phyloP scores from a whole-genome alignment of 257 asterid species.

The Handroanthus guayacan region DNA sequence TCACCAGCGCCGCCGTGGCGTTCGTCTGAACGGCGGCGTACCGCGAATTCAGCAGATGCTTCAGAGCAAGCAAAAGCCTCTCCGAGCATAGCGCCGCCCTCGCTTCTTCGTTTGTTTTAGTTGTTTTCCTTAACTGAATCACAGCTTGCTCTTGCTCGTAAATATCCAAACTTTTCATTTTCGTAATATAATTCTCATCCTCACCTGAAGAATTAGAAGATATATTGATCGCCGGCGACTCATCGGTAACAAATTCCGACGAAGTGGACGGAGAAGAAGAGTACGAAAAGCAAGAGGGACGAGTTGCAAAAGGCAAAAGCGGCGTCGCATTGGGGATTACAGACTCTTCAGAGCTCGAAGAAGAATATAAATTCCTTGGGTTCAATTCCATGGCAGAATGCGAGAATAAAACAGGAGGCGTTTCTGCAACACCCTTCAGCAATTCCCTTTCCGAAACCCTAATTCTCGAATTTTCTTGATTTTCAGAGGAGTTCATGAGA shows the following conservation, averaged over 20 bases:
- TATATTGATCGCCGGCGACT: slow-evolving; percentile 31
- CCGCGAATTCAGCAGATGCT: slow-evolving; percentile 61
- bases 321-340: slow-evolving; percentile 79
- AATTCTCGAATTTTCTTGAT: slow-evolving; percentile 29
- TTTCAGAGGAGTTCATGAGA: slow-evolving; percentile 32
- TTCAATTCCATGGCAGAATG: slow-evolving; percentile 65
- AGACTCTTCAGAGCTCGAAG: slow-evolving; percentile 89
- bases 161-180: slow-evolving; percentile 60
- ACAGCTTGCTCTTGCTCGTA: slow-evolving; percentile 85
- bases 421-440: slow-evolving; percentile 52
- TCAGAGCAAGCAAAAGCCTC: slow-evolving; percentile 66
- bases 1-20: slow-evolving; percentile 85
- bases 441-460: slow-evolving; percentile 61
- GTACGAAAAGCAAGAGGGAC: slow-evolving; percentile 74
- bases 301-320: slow-evolving; percentile 67
- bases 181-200: slow-evolving; percentile 50
- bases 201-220: slow-evolving; percentile 43
- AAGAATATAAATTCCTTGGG: slow-evolving; percentile 47
- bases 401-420: slow-evolving; percentile 52
- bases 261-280: slow-evolving; percentile 79
- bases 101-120: slow-evolving; percentile 64
- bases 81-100: slow-evolving; percentile 69
- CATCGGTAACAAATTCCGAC: slow-evolving; percentile 62
- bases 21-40: slow-evolving; percentile 75
- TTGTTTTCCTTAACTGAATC: slow-evolving; percentile 68